Percentiles rank a stretch among this genome's conserved stretches.
phyloP scores from a whole-genome alignment of 495 filamentous ascomycete species.

The Cladorrhinum samala region DNA sequence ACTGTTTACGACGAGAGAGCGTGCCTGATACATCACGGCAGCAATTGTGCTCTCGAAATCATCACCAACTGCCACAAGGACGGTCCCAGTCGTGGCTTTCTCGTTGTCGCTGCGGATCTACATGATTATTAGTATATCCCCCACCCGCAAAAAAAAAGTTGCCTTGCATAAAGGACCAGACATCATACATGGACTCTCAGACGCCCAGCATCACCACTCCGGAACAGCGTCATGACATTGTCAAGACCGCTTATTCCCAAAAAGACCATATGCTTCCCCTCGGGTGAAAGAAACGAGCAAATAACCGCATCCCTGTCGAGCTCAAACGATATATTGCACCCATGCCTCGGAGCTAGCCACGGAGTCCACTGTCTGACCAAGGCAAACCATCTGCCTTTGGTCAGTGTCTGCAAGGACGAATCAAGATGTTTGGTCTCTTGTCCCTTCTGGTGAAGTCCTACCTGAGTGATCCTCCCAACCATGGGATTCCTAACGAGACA shows the following conservation, averaged over 20 bases:
- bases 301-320: conserved; percentile 74
- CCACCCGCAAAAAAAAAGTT: too few species aligned
- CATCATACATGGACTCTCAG: conserved; percentile 59
- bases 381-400: conserved; percentile 58
- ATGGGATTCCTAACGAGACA: conserved; percentile 59
- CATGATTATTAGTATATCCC: conserved; percentile 2
- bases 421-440: neutral
- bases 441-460: conserved; percentile 17
- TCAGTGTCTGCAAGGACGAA: conserved; percentile 16
- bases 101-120: conserved; percentile 59
- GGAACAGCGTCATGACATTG: conserved; percentile 65
- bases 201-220: conserved; percentile 57
- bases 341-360: conserved; percentile 87
- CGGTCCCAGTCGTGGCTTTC: conserved; percentile 46
- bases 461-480: conserved; percentile 39
- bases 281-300: conserved; percentile 67
- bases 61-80: conserved; percentile 67
- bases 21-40: conserved; percentile 79
- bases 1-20: conserved; percentile 51
- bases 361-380: conserved; percentile 71
- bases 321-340: conserved; percentile 23
- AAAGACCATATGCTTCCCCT: conserved; percentile 75
- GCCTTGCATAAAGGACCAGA: too few species aligned
- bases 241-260: conserved; percentile 73
- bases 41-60: conserved; percentile 72